Base-by-base conservation (phyloP, 192 early-diverging fungal species). In the Mortierella claussenii region DNA sequence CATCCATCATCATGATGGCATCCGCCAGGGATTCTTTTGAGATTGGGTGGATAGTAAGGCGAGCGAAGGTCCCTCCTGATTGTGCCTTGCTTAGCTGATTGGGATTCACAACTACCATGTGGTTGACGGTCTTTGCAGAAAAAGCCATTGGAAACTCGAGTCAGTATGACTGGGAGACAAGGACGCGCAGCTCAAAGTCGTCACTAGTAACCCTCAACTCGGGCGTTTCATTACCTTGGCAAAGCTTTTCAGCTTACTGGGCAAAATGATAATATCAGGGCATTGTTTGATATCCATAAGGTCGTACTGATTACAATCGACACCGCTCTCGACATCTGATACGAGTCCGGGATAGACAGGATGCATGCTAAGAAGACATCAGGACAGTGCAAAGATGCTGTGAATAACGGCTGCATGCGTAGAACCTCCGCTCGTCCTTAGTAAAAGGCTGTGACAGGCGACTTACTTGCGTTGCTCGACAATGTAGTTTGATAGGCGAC, bases 261-360 rank as follows among this genome's bases (percentile, higher is more conserved):
- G 89, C 27, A 90, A 52, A 51, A 99, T 87, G 24, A 99, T 61
- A 2, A 99, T 79, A 75, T 99, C 97, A 3, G 96, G 96, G 34
- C 83, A 87, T 1, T 79, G 83, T 28, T 85, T 18, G 36, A 81
- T 55, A 24, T 85, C 85, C 64, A 87, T 61, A 10, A 83, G 62
- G 10, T 64, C 80, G 30, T 55, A 57, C 23, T 79, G 60, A 30
- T 81, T 74, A 11, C 45, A 57, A 60, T 78, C 81, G 7, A 85
- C 40, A 33, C 68, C 57, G 17, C 60, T 51, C 27, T 68, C 81
- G 63, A 55, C 68, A 42, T 34, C 58, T 7, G 68, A 81, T 53
- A 34, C 88, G 86, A 67, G 37, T 40, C 73, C 73, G 4, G 95
- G 93, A 34, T 89, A 90, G 12, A 97, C 81, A n/a, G 97, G 95